These are phyloP conservation scores for Hygrophoropsis aurantiaca DNA, from an alignment of 768 basidiomycete genomes.

Conservation along the genomic window DNA sequence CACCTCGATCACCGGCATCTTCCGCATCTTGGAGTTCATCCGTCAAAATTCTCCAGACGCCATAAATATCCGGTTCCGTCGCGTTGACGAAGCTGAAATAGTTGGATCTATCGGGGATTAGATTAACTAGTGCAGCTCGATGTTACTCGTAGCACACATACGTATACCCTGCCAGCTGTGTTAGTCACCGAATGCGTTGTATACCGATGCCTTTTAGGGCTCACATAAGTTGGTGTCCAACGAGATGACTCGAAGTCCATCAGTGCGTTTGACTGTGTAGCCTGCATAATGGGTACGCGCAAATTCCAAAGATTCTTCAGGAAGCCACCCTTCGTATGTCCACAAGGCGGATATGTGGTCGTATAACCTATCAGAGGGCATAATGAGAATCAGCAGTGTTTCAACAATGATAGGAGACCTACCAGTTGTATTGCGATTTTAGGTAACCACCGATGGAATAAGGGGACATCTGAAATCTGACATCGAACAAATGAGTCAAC, in stretches of 20 bases:
- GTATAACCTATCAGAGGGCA: slow-evolving; percentile 56
- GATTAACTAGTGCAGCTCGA: slow-evolving; percentile 3
- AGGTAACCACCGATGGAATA: slow-evolving; percentile 54
- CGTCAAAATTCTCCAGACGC: slow-evolving; percentile 76
- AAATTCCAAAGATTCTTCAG: slow-evolving; percentile 49
- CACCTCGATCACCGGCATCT: slow-evolving; percentile 71
- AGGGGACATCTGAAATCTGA: slow-evolving; percentile 55
- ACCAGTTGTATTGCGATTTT: slow-evolving; percentile 68
- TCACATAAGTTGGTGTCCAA: slow-evolving; percentile 76
- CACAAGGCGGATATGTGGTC: slow-evolving; percentile 72
- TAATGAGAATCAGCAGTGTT: neutral
- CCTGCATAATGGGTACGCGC: slow-evolving; percentile 72
- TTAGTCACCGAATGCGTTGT: neutral
- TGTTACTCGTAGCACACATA: slow-evolving; percentile 13
- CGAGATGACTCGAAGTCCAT: slow-evolving; percentile 70
- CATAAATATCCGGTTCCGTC: slow-evolving; percentile 65
- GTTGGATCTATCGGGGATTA: slow-evolving; percentile 47
- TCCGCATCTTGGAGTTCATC: slow-evolving; percentile 79
- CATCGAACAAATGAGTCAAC: neutral
- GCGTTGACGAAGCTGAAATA: slow-evolving; percentile 79
- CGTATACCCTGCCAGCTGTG: slow-evolving; percentile 28
- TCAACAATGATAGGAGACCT: slow-evolving; percentile 9
- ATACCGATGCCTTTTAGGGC: slow-evolving; percentile 21
- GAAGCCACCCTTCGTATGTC: slow-evolving; percentile 71
- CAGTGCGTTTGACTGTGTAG: slow-evolving; percentile 65